A percentile compares a stretch with the other conserved stretches of the same genome.
Conservation (phyloP, 1,284 basidiomycete species). For the Fomes fomentarius region DNA sequence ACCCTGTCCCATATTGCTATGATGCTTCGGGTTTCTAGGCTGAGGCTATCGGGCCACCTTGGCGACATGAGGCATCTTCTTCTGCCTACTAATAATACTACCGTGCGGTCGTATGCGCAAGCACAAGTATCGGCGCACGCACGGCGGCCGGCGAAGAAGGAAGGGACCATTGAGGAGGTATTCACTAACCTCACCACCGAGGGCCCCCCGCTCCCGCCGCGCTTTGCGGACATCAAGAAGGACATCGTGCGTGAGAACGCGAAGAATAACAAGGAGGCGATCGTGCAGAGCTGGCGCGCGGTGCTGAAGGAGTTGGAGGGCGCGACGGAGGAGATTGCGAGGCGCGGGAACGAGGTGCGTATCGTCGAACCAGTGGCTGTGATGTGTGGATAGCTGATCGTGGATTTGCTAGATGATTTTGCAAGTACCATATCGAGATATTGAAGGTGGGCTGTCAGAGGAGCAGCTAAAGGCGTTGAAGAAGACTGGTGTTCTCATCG, state of each 20-base stretch:
- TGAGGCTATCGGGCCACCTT: too few relatives aligned
- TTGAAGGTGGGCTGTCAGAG: constrained; percentile 45
- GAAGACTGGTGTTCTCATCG: constrained; percentile 59
- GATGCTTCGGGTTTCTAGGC: too few relatives aligned
- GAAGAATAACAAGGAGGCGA: constrained; percentile 36
- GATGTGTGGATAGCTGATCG: neutral
- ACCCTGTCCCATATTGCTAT: too few relatives aligned
- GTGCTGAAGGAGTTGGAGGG: constrained; percentile 54
- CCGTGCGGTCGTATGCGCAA: constrained; percentile 1
- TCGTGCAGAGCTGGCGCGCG: constrained; percentile 58
- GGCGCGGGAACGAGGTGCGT: constrained; percentile 28
- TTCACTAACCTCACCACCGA: constrained; percentile 59
- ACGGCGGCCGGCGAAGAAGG: constrained; percentile 14
- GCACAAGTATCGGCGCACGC: too few relatives aligned
- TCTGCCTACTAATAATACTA: neutral
- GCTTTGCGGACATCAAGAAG: constrained; percentile 66
- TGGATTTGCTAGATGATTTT: constrained; percentile 54
- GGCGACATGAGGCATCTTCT: too few relatives aligned
- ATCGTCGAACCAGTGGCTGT: too few relatives aligned
- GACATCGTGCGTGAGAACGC: constrained; percentile 47
- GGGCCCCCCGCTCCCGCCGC: constrained; percentile 48
- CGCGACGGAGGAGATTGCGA: constrained; percentile 48
- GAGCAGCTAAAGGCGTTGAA: constrained; percentile 51
- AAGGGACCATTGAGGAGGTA: constrained; percentile 51
- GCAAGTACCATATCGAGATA: constrained; percentile 50